A percentile compares a stretch with the other conserved stretches of the same genome.
phyloP scores from a whole-genome alignment of 306 rosid species.

The Trichosanthes truncata region DNA sequence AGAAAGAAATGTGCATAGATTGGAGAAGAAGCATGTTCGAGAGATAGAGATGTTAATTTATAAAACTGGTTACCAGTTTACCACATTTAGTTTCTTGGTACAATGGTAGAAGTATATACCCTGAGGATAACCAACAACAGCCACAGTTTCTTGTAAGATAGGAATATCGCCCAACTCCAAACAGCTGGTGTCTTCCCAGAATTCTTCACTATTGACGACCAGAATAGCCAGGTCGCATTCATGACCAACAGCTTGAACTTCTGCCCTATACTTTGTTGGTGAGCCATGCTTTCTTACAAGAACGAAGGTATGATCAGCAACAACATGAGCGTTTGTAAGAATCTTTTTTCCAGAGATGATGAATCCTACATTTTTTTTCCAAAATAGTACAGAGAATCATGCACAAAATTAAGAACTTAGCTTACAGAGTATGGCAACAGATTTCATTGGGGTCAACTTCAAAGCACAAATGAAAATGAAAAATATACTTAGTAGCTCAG shows the following conservation, averaged over 20 bases:
- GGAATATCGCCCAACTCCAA: conserved; percentile 78
- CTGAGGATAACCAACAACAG: conserved; percentile 94
- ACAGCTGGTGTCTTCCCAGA: conserved; percentile 66
- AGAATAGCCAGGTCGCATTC: conserved; percentile 88
- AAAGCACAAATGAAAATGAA: neutral
- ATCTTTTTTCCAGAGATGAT: conserved; percentile 58
- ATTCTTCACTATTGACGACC: conserved; percentile 44
- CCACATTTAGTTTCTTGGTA: neutral
- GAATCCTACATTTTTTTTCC: conserved; percentile 42
- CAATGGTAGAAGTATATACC: conserved; percentile 23
- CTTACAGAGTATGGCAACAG: neutral
- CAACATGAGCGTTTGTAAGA: conserved; percentile 90
- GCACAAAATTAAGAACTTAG: neutral
- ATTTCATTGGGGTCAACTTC: neutral
- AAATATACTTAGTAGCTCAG: neutral
- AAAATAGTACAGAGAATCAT: neutral
- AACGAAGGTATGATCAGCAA: conserved; percentile 81
- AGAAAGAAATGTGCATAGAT: neutral
- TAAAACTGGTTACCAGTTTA: neutral
- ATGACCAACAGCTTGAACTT: conserved; percentile 78
- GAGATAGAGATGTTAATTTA: neutral
- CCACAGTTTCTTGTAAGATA: conserved; percentile 76
- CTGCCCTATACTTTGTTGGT: conserved; percentile 72
- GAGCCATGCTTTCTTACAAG: conserved; percentile 94
- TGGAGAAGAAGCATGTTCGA: neutral